phyloP scores from a whole-genome alignment of 75 land plant genomes.

The Isoetes taiwanensis region DNA sequence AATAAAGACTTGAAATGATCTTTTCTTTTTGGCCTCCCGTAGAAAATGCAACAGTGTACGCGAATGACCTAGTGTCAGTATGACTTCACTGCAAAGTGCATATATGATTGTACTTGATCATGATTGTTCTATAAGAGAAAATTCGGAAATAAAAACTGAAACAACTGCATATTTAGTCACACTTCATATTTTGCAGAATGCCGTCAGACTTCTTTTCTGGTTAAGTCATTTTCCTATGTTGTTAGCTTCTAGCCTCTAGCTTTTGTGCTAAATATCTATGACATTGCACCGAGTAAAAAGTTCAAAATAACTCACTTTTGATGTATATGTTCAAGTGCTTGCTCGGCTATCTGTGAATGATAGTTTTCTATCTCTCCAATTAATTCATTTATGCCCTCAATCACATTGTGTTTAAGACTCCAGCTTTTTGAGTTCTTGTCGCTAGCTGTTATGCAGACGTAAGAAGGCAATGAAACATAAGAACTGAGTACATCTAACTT shows the following conservation, averaged over 20 bases:
- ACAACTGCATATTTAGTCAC: too few species aligned
- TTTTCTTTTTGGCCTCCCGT: constrained; percentile 84
- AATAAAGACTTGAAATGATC: constrained; percentile 89
- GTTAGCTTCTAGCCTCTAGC: too few species aligned
- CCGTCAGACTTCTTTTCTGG: too few species aligned
- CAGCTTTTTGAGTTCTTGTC: constrained; percentile 67
- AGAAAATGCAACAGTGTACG: constrained; percentile 84
- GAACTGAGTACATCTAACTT: not conserved
- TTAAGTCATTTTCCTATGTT: too few species aligned
- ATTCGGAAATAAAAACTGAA: too few species aligned
- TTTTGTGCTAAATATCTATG: not conserved
- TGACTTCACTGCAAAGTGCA: constrained; percentile 63
- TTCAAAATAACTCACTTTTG: too few species aligned
- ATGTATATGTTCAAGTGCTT: constrained; percentile 97
- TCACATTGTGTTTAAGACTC: constrained; percentile 90
- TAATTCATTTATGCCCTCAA: constrained; percentile 84
- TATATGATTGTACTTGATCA: too few species aligned
- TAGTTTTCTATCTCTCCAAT: constrained; percentile 77
- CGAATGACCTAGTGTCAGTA: constrained; percentile 86
- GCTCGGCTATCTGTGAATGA: constrained; percentile 93
- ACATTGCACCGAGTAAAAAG: too few species aligned
- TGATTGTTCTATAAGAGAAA: too few species aligned
- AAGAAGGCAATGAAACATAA: not conserved
- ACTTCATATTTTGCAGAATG: too few species aligned
- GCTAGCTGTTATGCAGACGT: constrained; percentile 38